These are phyloP conservation scores for Emericellopsis cladophorae DNA, from an alignment of 2,329 filamentous ascomycete species.

Conservation along the genomic window DNA sequence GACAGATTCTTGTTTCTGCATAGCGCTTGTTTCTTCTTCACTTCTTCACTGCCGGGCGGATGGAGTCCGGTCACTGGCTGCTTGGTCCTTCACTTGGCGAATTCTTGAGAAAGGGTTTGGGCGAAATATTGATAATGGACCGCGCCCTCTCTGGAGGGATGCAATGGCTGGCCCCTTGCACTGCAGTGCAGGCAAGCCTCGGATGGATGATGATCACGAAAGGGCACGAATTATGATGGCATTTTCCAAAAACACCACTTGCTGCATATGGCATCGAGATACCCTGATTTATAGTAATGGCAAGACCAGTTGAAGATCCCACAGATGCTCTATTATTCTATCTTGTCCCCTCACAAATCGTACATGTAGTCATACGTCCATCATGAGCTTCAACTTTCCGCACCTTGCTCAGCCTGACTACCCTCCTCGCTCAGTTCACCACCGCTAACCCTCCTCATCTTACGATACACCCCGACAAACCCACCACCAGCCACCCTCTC, in stretches of 20 bases:
- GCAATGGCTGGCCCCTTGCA: slow-evolving; percentile 1
- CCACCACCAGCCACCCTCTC: slow-evolving; percentile 25
- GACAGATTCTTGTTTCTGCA: background rate
- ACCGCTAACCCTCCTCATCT: slow-evolving; percentile 2
- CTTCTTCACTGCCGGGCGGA: background rate
- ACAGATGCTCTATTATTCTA: background rate
- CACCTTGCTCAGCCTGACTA: background rate
- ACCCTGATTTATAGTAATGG: slow-evolving; percentile 1
- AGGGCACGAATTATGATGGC: slow-evolving; percentile 2
- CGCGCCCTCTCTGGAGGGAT: background rate
- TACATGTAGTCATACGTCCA: background rate
- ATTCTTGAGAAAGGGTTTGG: background rate
- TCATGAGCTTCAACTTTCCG: background rate
- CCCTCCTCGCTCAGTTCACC: slow-evolving; percentile 10
- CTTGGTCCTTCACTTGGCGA: too few relatives aligned
- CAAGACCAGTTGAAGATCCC: background rate
- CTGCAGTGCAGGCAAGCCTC: background rate
- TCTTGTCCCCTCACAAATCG: background rate
- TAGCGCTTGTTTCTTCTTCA: background rate
- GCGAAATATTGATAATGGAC: background rate
- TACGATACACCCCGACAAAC: slow-evolving; percentile 24
- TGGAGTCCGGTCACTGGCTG: too few relatives aligned
- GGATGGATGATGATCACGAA: background rate
- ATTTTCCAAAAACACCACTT: background rate
- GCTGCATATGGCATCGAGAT: slow-evolving; percentile 2